Evolutionary conservation across 495 filamentous ascomycete species (phyloP), one percentile per base, ranked within the genome.

Genomic region (Annulohypoxylon stygium): DNA sequence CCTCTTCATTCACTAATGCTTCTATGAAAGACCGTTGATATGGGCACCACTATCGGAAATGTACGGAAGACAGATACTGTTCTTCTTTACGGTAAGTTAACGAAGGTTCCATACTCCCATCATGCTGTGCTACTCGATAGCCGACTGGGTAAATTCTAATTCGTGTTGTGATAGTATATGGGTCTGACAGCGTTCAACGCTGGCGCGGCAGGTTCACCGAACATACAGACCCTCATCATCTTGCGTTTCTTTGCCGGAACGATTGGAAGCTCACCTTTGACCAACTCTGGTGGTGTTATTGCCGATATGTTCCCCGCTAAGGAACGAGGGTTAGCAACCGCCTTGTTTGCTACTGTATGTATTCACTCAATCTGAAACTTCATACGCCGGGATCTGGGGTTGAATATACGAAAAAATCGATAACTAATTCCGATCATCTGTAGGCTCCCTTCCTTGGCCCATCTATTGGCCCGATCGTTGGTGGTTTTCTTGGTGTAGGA

Each of bases 201-300:
- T 67, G 92, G 86, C 23, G 86, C 86, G 48, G 87, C 89, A 2
- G 86, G 88, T 12, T 78, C 90, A 0, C 82, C 88, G 67, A 93
- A 92, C 70, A 86, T 89, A 53, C 79, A 86, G 71, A 88, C 89
- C 2, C 81, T 96, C 1, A 81, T 94, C 58, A 87, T 94, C 69
- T 85, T 94, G 30, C 90, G 93, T 23, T 93, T 94, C 85, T 90
- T 94, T 61, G 91, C 90, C 26, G 91, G 93, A 59, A 84, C 91
- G n/a, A 93, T 93, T 78, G 93, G 93, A 33, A 89, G 90, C 2
- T 91, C 90, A 0, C 88, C 91, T 33, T 74, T 94, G 62, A 93
- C 91, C 26, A 94, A 93, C 77, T 84, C 90, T 16, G 91, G 91
- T 66, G 91, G 91, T 75, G 88, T 93, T 37, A 92, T 93, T 71